Percentiles rank a stretch among this genome's conserved stretches.
Evolutionary conservation across 2,329 filamentous ascomycete genomes (phyloP).

Genomic region (Aspergillus hortae): DNA sequence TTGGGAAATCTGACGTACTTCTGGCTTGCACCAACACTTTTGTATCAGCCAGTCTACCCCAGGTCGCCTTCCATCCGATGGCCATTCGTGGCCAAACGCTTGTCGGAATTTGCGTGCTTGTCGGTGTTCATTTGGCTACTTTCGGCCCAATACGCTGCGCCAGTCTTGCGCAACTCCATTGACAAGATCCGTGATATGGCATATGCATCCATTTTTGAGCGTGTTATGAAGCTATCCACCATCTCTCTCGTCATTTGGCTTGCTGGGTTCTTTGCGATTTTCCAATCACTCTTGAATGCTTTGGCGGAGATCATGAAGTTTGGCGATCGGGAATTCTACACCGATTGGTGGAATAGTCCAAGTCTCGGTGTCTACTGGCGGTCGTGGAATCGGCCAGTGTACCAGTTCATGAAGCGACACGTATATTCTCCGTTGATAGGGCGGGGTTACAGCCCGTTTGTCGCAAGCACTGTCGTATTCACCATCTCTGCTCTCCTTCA

Average conservation of each 20-base stretch:
- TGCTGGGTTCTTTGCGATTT: conserved; percentile 92
- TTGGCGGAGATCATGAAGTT: conserved; percentile 87
- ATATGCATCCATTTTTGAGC: conserved; percentile 76
- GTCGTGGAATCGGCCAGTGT: conserved; percentile 96
- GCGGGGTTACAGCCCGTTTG: conserved; percentile 68
- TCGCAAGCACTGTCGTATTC: conserved; percentile 80
- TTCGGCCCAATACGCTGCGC: conserved; percentile 89
- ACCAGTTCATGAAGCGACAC: conserved; percentile 93
- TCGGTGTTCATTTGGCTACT: conserved; percentile 93
- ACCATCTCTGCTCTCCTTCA: conserved; percentile 84
- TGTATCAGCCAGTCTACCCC: conserved; percentile 96
- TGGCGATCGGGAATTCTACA: conserved; percentile 91
- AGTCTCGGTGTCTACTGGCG: conserved; percentile 89
- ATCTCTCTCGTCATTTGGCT: conserved; percentile 97
- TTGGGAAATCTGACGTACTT: conserved; percentile 87
- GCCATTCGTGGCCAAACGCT: conserved; percentile 79
- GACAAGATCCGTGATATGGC: conserved; percentile 81
- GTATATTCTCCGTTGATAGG: conserved; percentile 85
- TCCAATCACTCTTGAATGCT: conserved; percentile 89
- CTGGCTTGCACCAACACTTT: conserved; percentile 94
- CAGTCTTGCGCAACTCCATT: conserved; percentile 83
- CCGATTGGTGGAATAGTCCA: conserved; percentile 95
- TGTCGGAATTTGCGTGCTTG: conserved; percentile 72
- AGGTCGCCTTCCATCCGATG: conserved; percentile 77
- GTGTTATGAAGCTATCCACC: conserved; percentile 90